Base-by-base conservation (phyloP, 2,329 filamentous ascomycete genomes). In the Penicillium palitans region DNA sequence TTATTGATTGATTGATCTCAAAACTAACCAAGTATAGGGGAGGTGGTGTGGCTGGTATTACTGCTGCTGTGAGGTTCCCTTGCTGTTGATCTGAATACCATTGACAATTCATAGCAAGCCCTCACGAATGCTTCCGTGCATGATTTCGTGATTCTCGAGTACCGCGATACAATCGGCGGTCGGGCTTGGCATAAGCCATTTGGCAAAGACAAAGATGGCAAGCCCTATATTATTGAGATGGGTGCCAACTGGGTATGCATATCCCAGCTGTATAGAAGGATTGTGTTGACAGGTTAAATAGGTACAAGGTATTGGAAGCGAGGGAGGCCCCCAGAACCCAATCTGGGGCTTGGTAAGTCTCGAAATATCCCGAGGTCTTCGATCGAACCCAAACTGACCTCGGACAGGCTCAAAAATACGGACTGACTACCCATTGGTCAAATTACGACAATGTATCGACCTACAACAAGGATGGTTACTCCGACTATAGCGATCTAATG, bases 361-460 rank as follows among this genome's bases (percentile, higher is more conserved):
- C n/a, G 10, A 24, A n/a, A 29, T 35, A 6, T 29, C 19, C 19
- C 19, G 19, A 21, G 19, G 19, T 21, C 25, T 24, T 37, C 10
- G 27, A 29, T 44, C 13, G 33, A 25, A n/a, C 9, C 15, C 15
- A 29, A 25, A 21, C 39, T 46, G 19, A 51, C 42, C 15, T 13
- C 8, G 2, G 25, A 47, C 29, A 75, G 68, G 81, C 82, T 0
- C 81, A 87, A 70, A 86, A 88, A 66, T 80, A 85, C 63, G 74
- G 80, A 0, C 62, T 89, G 9, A 74, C 75, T 2, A 88, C 83
- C 50, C 80, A 78, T 0, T 83, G 80, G 57, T 88, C 86, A 0
- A 79, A 89, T 66, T 86, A 84, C 67, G 77, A 74, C 31, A 82
- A 79, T 0, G 83, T 89, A 49, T 67, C 79, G 15, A 88, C 85